A percentile compares a stretch with the other conserved stretches of the same genome.
Conservation (phyloP, 352 stramenopile genomes). For the Phytophthora pistaciae region DNA sequence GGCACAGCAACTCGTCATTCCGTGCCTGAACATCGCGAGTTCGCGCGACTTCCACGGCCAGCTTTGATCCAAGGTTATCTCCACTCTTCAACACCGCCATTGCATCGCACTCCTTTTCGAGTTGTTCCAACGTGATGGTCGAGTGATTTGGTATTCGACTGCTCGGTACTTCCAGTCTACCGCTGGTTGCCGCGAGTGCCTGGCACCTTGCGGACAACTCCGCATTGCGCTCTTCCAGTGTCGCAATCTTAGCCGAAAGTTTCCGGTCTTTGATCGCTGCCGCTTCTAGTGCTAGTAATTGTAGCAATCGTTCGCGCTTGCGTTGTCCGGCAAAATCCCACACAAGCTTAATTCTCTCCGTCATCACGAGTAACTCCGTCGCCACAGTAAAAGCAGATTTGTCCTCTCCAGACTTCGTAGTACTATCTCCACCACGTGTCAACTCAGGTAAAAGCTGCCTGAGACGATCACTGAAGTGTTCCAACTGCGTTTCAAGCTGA, state of each 20-base stretch:
- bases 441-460: constrained; percentile 27
- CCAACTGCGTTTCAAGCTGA: constrained; percentile 53
- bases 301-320: constrained; percentile 50
- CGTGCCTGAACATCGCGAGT: constrained; percentile 17
- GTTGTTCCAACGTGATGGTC: not conserved
- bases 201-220: constrained; percentile 13
- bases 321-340: constrained; percentile 59
- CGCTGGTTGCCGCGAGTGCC: constrained; percentile 6
- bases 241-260: constrained; percentile 10
- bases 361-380: constrained; percentile 51
- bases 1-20: constrained; percentile 24
- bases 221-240: constrained; percentile 26
- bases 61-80: constrained; percentile 9
- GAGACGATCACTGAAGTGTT: constrained; percentile 49
- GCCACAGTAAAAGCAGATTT: constrained; percentile 24
- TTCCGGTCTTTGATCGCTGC: constrained; percentile 17
- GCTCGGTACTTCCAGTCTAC: not conserved
- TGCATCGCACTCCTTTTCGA: constrained; percentile 2
- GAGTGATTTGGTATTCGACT: not conserved
- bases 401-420: not conserved
- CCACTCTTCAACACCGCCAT: not conserved
- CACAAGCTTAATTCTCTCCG: constrained; percentile 58
- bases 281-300: constrained; percentile 19
- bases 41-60: constrained; percentile 14
- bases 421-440: not conserved